Conservation (phyloP, 2,329 filamentous ascomycete genomes). For the Penicillium sp. region DNA sequence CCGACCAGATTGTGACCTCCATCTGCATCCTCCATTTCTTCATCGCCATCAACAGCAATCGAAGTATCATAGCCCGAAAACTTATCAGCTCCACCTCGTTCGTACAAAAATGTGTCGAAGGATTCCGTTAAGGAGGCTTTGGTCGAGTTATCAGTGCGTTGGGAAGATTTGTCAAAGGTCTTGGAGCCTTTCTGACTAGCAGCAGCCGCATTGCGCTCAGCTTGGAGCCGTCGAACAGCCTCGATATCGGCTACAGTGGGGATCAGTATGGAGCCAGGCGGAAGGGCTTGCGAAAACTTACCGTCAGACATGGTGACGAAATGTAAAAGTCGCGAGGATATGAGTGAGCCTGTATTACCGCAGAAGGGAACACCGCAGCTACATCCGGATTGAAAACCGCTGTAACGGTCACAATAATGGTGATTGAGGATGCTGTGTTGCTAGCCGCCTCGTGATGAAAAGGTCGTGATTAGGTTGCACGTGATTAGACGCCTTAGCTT, state of each 20-base stretch:
- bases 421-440: constrained; percentile 14
- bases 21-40: constrained; percentile 73
- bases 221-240: constrained; percentile 80
- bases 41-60: constrained; percentile 74
- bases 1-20: constrained; percentile 77
- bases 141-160: constrained; percentile 78
- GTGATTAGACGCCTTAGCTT: not conserved
- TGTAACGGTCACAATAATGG: constrained; percentile 27
- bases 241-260: constrained; percentile 69
- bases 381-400: constrained; percentile 36
- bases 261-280: constrained; percentile 22
- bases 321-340: constrained; percentile 22
- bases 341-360: constrained; percentile 26
- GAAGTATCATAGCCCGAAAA: constrained; percentile 89
- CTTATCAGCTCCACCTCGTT: constrained; percentile 71
- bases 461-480: constrained; percentile 12
- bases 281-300: constrained; percentile 25
- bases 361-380: constrained; percentile 27
- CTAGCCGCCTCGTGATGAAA: constrained; percentile 23
- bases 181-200: constrained; percentile 76
- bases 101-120: constrained; percentile 87
- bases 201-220: constrained; percentile 82
- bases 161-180: constrained; percentile 72
- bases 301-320: constrained; percentile 44
- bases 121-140: constrained; percentile 86